phyloP scores from a whole-genome alignment of 768 basidiomycete genomes.

The Aureoboletus auriporus region DNA sequence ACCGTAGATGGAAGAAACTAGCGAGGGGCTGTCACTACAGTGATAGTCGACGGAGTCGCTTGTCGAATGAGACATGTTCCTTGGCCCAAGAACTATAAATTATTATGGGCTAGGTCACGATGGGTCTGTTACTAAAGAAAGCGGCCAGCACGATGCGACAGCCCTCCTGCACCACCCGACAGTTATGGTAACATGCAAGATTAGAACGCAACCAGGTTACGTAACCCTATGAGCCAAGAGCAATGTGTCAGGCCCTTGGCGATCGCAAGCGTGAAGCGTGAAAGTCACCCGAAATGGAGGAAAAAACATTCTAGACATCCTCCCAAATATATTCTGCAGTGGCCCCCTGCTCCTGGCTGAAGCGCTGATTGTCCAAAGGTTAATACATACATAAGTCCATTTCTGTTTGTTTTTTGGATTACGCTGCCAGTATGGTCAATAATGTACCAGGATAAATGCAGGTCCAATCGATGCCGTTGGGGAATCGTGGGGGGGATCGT shows the following conservation, averaged over 20 bases:
- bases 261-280: too few relatives aligned
- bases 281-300: too few relatives aligned
- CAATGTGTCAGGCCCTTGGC: too few relatives aligned
- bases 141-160: too few relatives aligned
- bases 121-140: too few relatives aligned
- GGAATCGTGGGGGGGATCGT: neutral
- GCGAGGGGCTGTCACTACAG: conserved; percentile 66
- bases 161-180: too few relatives aligned
- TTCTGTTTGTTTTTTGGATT: conserved; percentile 57
- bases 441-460: conserved; percentile 7
- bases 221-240: too few relatives aligned
- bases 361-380: conserved; percentile 3
- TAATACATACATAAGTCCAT: conserved; percentile 78
- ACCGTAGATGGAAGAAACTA: conserved; percentile 54
- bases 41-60: conserved; percentile 78
- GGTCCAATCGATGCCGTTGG: conserved; percentile 6
- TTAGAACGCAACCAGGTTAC: too few relatives aligned
- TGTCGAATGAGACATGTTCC: conserved; percentile 10
- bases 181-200: too few relatives aligned
- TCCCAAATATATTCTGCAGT: too few relatives aligned
- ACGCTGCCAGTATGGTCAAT: conserved; percentile 8
- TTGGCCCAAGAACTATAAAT: neutral
- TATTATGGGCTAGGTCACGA: neutral
- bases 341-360: too few relatives aligned
- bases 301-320: too few relatives aligned